Conservation (phyloP, 352 stramenopile genomes). For the Pythium biforme region DNA sequence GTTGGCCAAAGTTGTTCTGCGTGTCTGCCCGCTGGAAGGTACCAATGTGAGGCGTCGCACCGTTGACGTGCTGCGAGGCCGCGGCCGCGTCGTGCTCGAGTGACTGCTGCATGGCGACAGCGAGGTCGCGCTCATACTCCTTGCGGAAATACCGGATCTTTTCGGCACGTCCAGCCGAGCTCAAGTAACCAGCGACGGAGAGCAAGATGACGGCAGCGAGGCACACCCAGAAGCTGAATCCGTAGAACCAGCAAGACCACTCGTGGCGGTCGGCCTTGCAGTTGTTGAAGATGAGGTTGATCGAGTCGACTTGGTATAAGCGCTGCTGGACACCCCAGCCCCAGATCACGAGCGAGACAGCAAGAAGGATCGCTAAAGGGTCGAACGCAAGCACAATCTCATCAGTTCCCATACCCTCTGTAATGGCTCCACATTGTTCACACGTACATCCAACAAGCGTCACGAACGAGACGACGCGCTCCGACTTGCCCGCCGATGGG, state of each 20-base stretch:
- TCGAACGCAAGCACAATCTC: constrained; percentile 4
- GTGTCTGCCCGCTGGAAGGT: constrained; percentile 23
- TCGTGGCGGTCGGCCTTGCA: constrained; percentile 67
- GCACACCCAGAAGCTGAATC: constrained; percentile 85
- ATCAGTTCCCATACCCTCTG: not conserved
- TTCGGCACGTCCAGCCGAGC: constrained; percentile 73
- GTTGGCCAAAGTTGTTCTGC: constrained; percentile 6
- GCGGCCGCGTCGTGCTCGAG: constrained; percentile 48
- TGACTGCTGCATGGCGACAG: constrained; percentile 72
- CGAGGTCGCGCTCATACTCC: constrained; percentile 76
- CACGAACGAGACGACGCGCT: constrained; percentile 76
- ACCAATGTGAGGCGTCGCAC: constrained; percentile 16
- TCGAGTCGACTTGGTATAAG: constrained; percentile 75
- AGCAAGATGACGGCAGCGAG: constrained; percentile 79
- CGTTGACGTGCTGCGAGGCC: constrained; percentile 25
- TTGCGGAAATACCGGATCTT: constrained; percentile 87
- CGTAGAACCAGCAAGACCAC: constrained; percentile 88
- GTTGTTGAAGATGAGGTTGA: constrained; percentile 71
- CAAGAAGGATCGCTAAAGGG: constrained; percentile 56
- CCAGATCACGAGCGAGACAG: constrained; percentile 78
- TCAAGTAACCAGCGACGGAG: constrained; percentile 74
- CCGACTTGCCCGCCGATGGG: constrained; percentile 68
- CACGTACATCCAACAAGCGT: constrained; percentile 79
- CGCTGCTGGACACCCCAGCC: constrained; percentile 74
- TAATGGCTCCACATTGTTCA: too few relatives aligned